A percentile compares a stretch with the other conserved stretches of the same genome.
Conservation (phyloP, 306 rosid genomes). For the Alnus rubra region DNA sequence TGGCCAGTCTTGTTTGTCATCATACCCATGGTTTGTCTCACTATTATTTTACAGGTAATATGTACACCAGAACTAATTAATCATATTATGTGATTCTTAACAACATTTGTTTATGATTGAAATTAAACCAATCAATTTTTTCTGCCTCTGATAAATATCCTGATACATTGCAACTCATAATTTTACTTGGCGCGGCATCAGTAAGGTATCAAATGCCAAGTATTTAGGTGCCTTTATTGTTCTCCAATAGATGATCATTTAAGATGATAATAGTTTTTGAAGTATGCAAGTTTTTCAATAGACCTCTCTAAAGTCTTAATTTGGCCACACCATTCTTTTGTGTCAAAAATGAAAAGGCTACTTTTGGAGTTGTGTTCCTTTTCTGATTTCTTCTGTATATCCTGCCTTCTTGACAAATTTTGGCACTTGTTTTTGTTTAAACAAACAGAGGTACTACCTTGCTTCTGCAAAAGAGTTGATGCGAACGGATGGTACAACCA, state of each 20-base stretch:
- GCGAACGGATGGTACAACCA: constrained; percentile 40
- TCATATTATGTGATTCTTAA: neutral
- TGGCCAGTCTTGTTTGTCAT: constrained; percentile 62
- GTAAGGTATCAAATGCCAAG: neutral
- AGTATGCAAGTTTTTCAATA: neutral
- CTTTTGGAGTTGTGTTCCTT: neutral
- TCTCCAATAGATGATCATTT: neutral
- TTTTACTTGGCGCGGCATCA: neutral
- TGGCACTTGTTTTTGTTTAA: neutral
- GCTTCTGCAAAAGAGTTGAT: constrained; percentile 39
- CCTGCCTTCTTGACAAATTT: neutral
- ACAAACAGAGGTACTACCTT: constrained; percentile 24
- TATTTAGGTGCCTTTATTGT: neutral
- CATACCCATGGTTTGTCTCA: constrained; percentile 42
- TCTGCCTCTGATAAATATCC: neutral
- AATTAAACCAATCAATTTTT: neutral
- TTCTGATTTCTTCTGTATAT: neutral
- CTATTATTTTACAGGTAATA: constrained; percentile 52
- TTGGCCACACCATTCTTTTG: neutral
- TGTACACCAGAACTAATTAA: neutral
- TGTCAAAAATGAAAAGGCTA: no score
- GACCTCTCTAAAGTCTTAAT: neutral
- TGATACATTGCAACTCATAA: neutral
- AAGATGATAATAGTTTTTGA: no score
- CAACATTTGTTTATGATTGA: neutral